Conservation (phyloP, 257 asterid genomes). For the Leptodermis oblonga region DNA sequence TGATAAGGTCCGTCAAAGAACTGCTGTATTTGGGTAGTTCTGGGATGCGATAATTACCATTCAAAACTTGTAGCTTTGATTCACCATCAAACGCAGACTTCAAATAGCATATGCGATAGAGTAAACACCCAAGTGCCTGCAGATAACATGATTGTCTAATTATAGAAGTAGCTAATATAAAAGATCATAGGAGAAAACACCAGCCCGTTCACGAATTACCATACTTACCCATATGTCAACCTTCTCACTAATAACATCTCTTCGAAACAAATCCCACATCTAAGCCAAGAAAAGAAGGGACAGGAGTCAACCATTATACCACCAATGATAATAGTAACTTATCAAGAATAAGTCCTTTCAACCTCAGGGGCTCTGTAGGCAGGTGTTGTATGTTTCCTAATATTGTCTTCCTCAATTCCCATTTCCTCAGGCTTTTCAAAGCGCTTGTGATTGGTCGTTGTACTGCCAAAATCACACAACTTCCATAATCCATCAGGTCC, state of each 20-base stretch:
- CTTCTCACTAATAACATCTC: slow-evolving; percentile 85
- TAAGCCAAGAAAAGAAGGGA: slow-evolving; percentile 45
- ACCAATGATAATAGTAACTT: slow-evolving; percentile 28
- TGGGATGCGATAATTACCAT: slow-evolving; percentile 92
- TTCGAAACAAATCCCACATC: slow-evolving; percentile 98
- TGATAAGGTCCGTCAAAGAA: slow-evolving; percentile 60
- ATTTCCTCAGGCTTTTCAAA: slow-evolving; percentile 97
- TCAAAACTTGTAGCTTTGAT: slow-evolving; percentile 92
- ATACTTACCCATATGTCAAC: slow-evolving; percentile 97
- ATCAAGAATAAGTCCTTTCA: slow-evolving; percentile 35
- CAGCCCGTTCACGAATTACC: neutral
- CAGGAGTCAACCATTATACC: slow-evolving; percentile 39
- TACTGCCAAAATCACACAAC: slow-evolving; percentile 96
- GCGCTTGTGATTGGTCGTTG: slow-evolving; percentile 88
- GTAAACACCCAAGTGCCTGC: slow-evolving; percentile 98
- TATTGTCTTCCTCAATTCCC: slow-evolving; percentile 98
- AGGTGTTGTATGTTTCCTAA: slow-evolving; percentile 94
- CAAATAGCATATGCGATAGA: slow-evolving; percentile 88
- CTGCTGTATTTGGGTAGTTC: slow-evolving; percentile 84
- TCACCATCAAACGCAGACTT: slow-evolving; percentile 97
- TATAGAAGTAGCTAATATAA: neutral
- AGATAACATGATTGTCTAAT: slow-evolving; percentile 8
- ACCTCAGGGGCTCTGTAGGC: slow-evolving; percentile 99
- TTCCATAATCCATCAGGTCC: slow-evolving; percentile 96
- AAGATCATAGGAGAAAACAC: slow-evolving; percentile 1